Base-by-base conservation (phyloP, 805 yeast genomes). In the Trichomonascus vanleenenianus region DNA sequence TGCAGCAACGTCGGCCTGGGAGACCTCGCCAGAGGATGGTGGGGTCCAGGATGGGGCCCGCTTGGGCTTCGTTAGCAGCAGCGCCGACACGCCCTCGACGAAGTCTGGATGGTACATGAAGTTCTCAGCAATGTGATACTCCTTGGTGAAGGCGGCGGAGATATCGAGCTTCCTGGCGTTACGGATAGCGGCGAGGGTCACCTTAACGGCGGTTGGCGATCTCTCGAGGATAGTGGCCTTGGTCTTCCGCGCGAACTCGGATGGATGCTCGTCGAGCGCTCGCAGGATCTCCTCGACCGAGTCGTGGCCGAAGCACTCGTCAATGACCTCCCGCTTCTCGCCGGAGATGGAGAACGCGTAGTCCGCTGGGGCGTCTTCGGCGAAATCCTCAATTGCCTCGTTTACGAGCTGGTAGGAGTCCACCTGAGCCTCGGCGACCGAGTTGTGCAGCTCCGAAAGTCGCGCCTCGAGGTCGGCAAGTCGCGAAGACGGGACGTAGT, bases 161-260 rank as follows among this genome's bases (percentile, higher is more conserved):
- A 87, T 78, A 49, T 81, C 73, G 48, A 78, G 71, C 32, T 67
- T 58, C 18, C 74, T 60, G 43, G 87, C 85, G 49, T 74, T 70
- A 56, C 82, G 76, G 62, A 88, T 68, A 50, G 85, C 70, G 48
- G 79, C 82, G 52, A 80, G 73, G 2, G 85, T 79, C 35, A 88
- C 79, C 58, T 83, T 79, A 53, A 87, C 68, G 15, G 95, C 83
- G n/a, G 85, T 71, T 39, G 85, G 84, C 3, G 95, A 85, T 63
- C 88, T 85, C 41, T 73, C 65, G 40, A 68, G 64, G 50, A 91
- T 69, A 19, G 75, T 79, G 38, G 71, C 71, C 45, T 74, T 66
- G 1, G 85, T 78, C 45, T 71, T 60, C 25, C 61, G 50, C 7
- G 95, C 89, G 66, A 91, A 91, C 40, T 72, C 76, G 8, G 82